phyloP scores from a whole-genome alignment of 768 basidiomycete species.

The Pisolithus tinctorius region DNA sequence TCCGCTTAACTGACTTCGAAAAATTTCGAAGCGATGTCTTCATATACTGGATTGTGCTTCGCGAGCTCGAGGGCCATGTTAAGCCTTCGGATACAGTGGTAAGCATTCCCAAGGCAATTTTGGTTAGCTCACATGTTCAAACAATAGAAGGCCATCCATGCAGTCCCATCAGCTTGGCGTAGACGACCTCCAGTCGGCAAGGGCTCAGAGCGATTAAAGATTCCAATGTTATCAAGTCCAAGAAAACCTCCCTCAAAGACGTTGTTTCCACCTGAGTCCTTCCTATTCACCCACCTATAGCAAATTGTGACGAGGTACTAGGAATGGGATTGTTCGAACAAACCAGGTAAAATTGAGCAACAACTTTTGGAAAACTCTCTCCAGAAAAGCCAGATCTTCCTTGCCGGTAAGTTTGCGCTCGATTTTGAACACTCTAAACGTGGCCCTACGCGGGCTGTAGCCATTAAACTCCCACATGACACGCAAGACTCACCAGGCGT shows the following conservation, averaged over 20 bases:
- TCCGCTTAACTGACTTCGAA: conserved; percentile 53
- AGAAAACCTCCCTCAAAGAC: conserved; percentile 99
- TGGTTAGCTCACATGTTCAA: conserved; percentile 72
- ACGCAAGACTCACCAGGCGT: conserved; percentile 68
- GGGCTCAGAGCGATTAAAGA: conserved; percentile 96
- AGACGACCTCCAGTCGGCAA: conserved; percentile 90
- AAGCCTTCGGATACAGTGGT: conserved; percentile 46
- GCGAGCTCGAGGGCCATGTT: conserved; percentile 97
- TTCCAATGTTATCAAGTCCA: conserved; percentile 95
- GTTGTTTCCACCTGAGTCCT: conserved; percentile 90
- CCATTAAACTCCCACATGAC: neutral
- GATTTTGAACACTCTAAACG: conserved; percentile 98
- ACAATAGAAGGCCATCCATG: conserved; percentile 99
- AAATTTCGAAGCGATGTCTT: conserved; percentile 98
- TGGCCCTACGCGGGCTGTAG: conserved; percentile 53
- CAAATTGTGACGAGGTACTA: neutral
- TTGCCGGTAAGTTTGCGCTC: conserved; percentile 91
- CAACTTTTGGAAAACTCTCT: conserved; percentile 97
- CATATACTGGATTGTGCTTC: conserved; percentile 95
- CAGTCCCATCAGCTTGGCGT: conserved; percentile 96
- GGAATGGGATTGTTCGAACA: conserved; percentile 9
- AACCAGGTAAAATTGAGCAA: conserved; percentile 96
- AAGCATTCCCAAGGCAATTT: neutral
- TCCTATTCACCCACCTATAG: conserved; percentile 93
- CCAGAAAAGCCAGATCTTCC: conserved; percentile 88